Evolutionary conservation across 1,284 basidiomycete genomes (phyloP).

Genomic region (Boletus holoroseus): DNA sequence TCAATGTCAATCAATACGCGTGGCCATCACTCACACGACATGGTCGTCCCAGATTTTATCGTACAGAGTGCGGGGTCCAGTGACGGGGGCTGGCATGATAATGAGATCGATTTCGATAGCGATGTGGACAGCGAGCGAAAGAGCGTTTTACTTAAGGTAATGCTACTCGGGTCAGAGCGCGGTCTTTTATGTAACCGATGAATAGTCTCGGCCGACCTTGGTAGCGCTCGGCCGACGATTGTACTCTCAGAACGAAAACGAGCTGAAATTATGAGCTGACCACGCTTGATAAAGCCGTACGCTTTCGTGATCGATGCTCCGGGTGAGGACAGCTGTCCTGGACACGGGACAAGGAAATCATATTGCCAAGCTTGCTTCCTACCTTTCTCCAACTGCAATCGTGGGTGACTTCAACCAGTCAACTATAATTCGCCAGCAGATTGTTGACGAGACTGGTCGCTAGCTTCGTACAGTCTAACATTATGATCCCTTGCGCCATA

Average conservation of each 20-base stretch:
- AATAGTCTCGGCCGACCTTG: slow-evolving; percentile 21
- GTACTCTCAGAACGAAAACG: background rate
- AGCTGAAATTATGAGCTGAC: background rate
- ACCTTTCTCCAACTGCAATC: too few relatives aligned
- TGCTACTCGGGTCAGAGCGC: background rate
- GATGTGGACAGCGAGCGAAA: background rate
- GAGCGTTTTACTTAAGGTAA: background rate
- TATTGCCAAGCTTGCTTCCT: background rate
- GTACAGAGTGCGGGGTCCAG: slow-evolving; percentile 77
- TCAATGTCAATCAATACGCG: slow-evolving; percentile 2
- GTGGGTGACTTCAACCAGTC: background rate
- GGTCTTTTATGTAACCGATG: slow-evolving; percentile 1
- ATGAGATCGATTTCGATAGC: slow-evolving; percentile 4
- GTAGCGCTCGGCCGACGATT: slow-evolving; percentile 20
- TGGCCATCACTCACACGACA: slow-evolving; percentile 61
- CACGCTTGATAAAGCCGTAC: background rate
- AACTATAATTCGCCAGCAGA: background rate
- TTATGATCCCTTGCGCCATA: background rate
- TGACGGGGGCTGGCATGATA: slow-evolving; percentile 53
- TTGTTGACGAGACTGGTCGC: background rate
- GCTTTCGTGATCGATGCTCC: background rate
- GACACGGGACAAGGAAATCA: background rate
- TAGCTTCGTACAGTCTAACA: background rate
- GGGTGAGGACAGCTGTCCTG: background rate
- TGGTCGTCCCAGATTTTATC: slow-evolving; percentile 98